phyloP scores from a whole-genome alignment of 2,329 filamentous ascomycete genomes.

The Monilinia vaccinii-corymbosi region DNA sequence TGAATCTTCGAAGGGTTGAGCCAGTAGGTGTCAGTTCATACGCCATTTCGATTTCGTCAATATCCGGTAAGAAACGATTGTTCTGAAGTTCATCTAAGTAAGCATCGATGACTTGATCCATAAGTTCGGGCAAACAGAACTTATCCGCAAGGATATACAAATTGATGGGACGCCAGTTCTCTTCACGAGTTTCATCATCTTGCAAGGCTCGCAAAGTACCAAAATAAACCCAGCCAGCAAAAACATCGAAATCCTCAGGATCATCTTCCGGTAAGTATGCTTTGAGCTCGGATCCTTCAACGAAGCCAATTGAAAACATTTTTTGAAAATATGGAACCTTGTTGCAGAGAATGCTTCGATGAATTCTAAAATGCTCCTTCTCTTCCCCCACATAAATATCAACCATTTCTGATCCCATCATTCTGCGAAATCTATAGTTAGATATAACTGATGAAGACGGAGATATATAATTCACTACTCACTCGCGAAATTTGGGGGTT shows the following conservation, averaged over 20 bases:
- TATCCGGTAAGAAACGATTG: rapidly evolving
- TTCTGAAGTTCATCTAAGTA: not conserved
- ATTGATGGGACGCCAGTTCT: not conserved
- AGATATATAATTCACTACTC: no score
- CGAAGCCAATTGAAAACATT: slow-evolving; percentile 13
- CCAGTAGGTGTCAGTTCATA: not conserved
- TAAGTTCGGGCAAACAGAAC: not conserved
- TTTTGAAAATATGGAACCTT: slow-evolving; percentile 16
- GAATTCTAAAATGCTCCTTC: slow-evolving; percentile 2
- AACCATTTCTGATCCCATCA: slow-evolving; percentile 3
- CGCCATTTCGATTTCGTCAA: not conserved
- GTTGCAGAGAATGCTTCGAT: slow-evolving; percentile 11
- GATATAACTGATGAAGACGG: no score
- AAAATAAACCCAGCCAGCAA: slow-evolving; percentile 13
- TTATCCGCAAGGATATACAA: slow-evolving; percentile 2
- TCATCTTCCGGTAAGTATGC: slow-evolving; percentile 13
- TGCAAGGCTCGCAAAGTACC: not conserved
- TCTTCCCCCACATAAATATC: slow-evolving; percentile 6
- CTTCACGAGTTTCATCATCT: rapidly evolving
- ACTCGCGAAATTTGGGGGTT: not conserved
- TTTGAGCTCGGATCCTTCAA: not conserved
- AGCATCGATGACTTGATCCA: not conserved
- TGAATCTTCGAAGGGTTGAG: not conserved
- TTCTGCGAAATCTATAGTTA: not conserved
- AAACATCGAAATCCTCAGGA: slow-evolving; percentile 6